These are phyloP conservation scores for Pelargonium australe DNA, from an alignment of 441 rosid species.

Conservation along the genomic window DNA sequence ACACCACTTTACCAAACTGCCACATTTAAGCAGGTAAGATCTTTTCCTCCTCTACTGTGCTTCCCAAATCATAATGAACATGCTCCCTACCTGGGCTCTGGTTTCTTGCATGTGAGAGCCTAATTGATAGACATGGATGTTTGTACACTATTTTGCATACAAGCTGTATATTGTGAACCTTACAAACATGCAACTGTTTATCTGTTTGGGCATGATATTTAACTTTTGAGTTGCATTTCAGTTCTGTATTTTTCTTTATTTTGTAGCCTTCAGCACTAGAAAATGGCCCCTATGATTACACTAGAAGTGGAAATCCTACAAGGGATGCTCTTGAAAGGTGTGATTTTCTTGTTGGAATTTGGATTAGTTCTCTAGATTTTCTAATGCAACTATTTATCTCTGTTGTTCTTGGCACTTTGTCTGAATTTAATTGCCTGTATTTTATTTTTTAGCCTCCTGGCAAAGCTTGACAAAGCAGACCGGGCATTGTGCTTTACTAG, in stretches of 20 bases:
- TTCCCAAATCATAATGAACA: no score
- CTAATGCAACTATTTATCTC: not conserved
- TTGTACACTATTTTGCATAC: not conserved
- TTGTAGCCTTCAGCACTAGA: constrained; percentile 69
- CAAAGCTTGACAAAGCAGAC: constrained; percentile 92
- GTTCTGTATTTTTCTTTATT: constrained; percentile 5
- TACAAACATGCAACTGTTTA: not conserved
- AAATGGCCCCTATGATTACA: constrained; percentile 84
- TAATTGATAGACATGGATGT: not conserved
- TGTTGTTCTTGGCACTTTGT: not conserved
- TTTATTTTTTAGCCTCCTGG: constrained; percentile 54
- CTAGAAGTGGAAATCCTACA: constrained; percentile 96
- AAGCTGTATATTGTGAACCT: no score
- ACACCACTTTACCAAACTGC: constrained; percentile 90
- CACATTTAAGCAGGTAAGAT: constrained; percentile 76
- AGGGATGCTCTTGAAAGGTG: constrained; percentile 82
- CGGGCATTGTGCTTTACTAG: constrained; percentile 93
- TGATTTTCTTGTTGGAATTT: constrained; percentile 6
- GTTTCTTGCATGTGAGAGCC: no score
- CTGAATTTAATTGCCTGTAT: constrained; percentile 7
- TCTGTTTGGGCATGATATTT: not conserved
- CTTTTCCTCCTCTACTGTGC: not conserved
- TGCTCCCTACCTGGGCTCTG: no score
- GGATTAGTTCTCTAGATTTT: not conserved
- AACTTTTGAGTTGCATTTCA: not conserved